These are phyloP conservation scores for Penicillium crustosum DNA, from an alignment of 2,329 filamentous ascomycete species.

Conservation along the genomic window DNA sequence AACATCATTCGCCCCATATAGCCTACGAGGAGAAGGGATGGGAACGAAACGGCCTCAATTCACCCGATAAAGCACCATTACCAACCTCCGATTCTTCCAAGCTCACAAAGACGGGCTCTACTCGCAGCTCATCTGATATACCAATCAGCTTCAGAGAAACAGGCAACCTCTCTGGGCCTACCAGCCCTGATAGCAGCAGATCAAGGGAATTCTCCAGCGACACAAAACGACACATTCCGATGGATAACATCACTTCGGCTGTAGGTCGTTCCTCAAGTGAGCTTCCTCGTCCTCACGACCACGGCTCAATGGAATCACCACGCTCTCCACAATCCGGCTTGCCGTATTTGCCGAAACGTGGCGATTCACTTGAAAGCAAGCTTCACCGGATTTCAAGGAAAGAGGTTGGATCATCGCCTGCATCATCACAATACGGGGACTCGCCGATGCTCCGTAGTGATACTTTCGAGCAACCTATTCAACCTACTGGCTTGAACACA, in stretches of 20 bases:
- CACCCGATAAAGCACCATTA: conserved; percentile 12
- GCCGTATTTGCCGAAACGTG: conserved; percentile 53
- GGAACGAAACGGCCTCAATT: conserved; percentile 54
- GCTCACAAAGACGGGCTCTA: conserved; percentile 53
- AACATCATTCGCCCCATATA: conserved; percentile 75
- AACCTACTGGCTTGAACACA: conserved; percentile 49
- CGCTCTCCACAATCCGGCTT: conserved; percentile 35
- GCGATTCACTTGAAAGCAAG: conserved; percentile 59
- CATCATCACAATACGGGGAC: conserved; percentile 36
- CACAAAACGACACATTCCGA: conserved; percentile 19
- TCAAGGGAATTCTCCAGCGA: conserved; percentile 19
- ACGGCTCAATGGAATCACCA: conserved; percentile 45
- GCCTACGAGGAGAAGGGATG: conserved; percentile 84
- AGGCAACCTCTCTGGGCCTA: conserved; percentile 40
- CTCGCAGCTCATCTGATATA: conserved; percentile 45
- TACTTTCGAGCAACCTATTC: conserved; percentile 13
- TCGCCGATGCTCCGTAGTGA: conserved; percentile 43
- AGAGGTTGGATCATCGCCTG: conserved; percentile 51
- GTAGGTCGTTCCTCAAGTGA: conserved; percentile 60
- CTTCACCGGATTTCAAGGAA: conserved; percentile 62
- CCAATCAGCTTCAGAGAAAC: conserved; percentile 42
- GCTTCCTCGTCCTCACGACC: conserved; percentile 55
- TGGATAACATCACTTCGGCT: conserved; percentile 30
- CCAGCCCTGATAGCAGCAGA: conserved; percentile 30
- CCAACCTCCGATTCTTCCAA: conserved; percentile 63